Evolutionary conservation across 2,329 filamentous ascomycete species (phyloP).

Genomic region (Setomelanomma holmii): DNA sequence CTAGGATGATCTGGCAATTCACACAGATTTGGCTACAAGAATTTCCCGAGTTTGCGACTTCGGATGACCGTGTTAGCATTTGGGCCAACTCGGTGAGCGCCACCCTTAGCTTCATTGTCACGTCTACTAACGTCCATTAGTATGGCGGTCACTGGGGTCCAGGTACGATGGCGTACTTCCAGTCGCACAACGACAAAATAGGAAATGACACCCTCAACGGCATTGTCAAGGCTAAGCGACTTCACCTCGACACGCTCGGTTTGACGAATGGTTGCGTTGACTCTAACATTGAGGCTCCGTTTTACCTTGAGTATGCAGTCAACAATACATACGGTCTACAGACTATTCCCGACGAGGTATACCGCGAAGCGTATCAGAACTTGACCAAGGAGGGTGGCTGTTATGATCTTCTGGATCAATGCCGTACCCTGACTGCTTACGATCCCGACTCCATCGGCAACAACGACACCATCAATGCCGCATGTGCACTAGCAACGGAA

Average conservation of each 20-base stretch:
- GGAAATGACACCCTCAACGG: slow-evolving; percentile 27
- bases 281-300: slow-evolving; percentile 55
- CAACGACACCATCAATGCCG: slow-evolving; percentile 42
- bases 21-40: slow-evolving; percentile 25
- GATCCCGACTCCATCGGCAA: slow-evolving; percentile 53
- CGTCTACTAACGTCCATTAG: slow-evolving; percentile 5
- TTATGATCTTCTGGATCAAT: slow-evolving; percentile 58
- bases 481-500: slow-evolving; percentile 59
- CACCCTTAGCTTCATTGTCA: neutral
- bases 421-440: slow-evolving; percentile 52
- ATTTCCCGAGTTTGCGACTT: slow-evolving; percentile 27
- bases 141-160: slow-evolving; percentile 65
- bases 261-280: slow-evolving; percentile 53
- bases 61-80: slow-evolving; percentile 25
- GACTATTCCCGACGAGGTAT: slow-evolving; percentile 52
- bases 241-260: slow-evolving; percentile 56
- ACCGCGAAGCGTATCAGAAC: slow-evolving; percentile 45
- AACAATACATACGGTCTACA: slow-evolving; percentile 64
- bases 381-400: slow-evolving; percentile 56
- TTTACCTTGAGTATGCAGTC: slow-evolving; percentile 58
- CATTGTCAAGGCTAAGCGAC: slow-evolving; percentile 39
- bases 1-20: slow-evolving; percentile 25
- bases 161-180: slow-evolving; percentile 59
- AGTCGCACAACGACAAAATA: slow-evolving; percentile 62
- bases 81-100: slow-evolving; percentile 35